Evolutionary conservation across 1,284 basidiomycete genomes (phyloP), one percentile per base, ranked within the genome.

Genomic region (Mrakiaceae sp.): DNA sequence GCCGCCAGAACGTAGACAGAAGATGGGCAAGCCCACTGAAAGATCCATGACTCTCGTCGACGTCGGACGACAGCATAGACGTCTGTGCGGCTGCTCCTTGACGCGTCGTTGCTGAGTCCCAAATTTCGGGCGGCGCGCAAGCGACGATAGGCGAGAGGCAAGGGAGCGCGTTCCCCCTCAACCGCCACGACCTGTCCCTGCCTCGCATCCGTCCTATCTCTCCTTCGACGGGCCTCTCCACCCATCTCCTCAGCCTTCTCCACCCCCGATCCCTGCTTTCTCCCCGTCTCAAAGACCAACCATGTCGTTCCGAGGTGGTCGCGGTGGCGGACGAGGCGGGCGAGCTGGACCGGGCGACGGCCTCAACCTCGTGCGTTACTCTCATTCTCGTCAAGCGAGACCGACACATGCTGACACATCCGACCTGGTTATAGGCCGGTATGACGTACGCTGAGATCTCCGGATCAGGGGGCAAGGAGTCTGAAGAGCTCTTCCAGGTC

Each of bases 361-460:
- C 0, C 57, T 66, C 44, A 66, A 66, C 60, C 50, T 66, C 11
- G 64, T 66, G 39, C 55, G 60, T 44, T 44, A 0, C 44, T 14
- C 40, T 11, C 27, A 27, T 40, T 1, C 48, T 50, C 8, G 3
- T 51, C 39, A 14, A n/a, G 14, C 27, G n/a, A 52, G 14, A 27
- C 7, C 44, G 9, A 48, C 10, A 44, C 12, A 7, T 4, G 27
- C 43, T 48, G 48, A 49, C 47, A n/a, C 3, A 11, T 50, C 8
- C 16, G 5, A n/a, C 12, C 1, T 54, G 2, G 4, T 40, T n/a
- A 5, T 42, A 66, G 64, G 60, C 60, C 27, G 64, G 64, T 39
- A 66, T 66, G 64, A 62, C 64, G 12, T 66, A 66, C 49, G 64
- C 64, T 44, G 64, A 66, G 44, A 66, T 66, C 43, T 66, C 64